These are phyloP conservation scores for Miscanthus lutarioriparius DNA, from an alignment of 176 grass and related monocot species.

Conservation along the genomic window DNA sequence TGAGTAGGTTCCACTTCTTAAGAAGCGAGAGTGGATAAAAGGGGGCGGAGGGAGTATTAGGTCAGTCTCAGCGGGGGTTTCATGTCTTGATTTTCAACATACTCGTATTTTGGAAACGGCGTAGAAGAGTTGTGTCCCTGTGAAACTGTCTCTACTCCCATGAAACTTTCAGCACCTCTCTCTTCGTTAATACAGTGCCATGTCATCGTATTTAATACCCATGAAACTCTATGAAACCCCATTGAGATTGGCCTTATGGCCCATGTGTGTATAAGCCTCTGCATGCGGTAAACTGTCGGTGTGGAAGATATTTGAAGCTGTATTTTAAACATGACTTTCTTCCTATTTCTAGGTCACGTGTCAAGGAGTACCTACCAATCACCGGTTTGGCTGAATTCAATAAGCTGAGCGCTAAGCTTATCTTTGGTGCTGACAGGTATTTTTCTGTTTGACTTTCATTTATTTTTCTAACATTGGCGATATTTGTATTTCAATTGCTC, in stretches of 20 bases:
- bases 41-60: too few species aligned
- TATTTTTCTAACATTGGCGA: background rate
- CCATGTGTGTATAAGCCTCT: background rate
- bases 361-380: conserved; percentile 95
- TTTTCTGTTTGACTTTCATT: conserved; percentile 22
- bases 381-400: conserved; percentile 95
- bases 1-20: background rate
- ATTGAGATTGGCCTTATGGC: background rate
- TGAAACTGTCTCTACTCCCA: too few species aligned
- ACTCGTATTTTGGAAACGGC: too few species aligned
- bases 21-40: background rate
- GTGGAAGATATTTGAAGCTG: conserved; percentile 9
- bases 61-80: too few species aligned
- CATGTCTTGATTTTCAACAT: too few species aligned
- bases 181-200: too few species aligned
- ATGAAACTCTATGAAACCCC: too few species aligned
- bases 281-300: background rate
- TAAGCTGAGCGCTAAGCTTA: conserved; percentile 94
- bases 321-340: conserved; percentile 32
- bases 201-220: too few species aligned
- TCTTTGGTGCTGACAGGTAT: conserved; percentile 91
- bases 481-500: background rate
- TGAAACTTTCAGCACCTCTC: too few species aligned
- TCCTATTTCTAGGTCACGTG: conserved; percentile 52
- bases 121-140: too few species aligned